A percentile compares a stretch with the other conserved stretches of the same genome.
phyloP scores from a whole-genome alignment of 306 rosid genomes.

The Datisca glomerata region DNA sequence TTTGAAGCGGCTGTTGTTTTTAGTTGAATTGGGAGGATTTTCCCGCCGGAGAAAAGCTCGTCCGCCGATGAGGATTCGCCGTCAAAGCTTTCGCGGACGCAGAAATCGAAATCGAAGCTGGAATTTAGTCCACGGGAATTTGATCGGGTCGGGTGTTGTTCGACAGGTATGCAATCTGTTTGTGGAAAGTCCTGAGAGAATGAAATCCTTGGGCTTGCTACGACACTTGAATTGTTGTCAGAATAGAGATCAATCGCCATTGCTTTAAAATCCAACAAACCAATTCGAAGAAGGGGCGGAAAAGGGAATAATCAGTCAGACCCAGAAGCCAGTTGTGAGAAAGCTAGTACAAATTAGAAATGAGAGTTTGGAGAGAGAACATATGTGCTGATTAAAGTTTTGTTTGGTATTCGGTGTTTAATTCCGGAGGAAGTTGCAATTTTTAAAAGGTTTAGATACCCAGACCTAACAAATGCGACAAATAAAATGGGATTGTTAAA shows the following conservation, averaged over 20 bases:
- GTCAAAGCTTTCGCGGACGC: constrained; percentile 41
- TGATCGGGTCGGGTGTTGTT: constrained; percentile 52
- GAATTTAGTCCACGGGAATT: constrained; percentile 43
- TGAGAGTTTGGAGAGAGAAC: too few species aligned
- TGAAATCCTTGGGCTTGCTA: constrained; percentile 65
- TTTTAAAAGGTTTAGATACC: not conserved
- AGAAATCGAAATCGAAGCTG: constrained; percentile 66
- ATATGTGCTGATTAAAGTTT: too few species aligned
- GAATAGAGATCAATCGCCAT: constrained; percentile 59
- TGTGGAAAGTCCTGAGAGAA: constrained; percentile 72
- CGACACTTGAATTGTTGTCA: constrained; percentile 31
- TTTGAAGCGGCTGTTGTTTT: constrained; percentile 31
- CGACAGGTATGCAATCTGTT: constrained; percentile 45
- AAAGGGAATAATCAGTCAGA: not conserved
- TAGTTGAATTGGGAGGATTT: constrained; percentile 52
- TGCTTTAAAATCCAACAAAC: not conserved
- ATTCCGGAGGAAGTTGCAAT: not conserved
- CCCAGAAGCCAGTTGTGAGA: not conserved
- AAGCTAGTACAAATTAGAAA: too few species aligned
- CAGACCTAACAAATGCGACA: not conserved
- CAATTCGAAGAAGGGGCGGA: not conserved
- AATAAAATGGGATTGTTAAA: not conserved
- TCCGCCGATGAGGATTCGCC: constrained; percentile 79
- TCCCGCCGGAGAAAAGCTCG: constrained; percentile 76
- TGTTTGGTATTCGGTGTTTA: not conserved